phyloP scores from a whole-genome alignment of 371 early-diverging fungal species.

The Apophysomyces sp. region DNA sequence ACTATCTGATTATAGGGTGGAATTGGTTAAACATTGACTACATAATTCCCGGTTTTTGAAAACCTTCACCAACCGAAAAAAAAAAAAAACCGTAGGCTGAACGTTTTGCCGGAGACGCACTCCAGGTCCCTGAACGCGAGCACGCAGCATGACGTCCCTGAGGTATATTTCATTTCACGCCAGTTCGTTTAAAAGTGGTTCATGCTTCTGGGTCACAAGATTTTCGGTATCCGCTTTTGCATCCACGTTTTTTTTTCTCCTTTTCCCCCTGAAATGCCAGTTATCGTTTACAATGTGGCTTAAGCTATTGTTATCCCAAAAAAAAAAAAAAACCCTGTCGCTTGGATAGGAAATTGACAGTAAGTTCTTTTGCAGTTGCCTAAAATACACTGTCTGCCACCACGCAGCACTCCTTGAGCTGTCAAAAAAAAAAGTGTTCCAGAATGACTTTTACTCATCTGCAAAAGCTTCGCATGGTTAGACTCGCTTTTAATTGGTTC shows the following conservation, averaged over 20 bases:
- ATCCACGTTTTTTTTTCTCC: neutral
- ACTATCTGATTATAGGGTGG: neutral
- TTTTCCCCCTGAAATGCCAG: neutral
- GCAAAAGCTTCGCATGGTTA: too few relatives aligned
- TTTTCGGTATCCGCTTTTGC: neutral
- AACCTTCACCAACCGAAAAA: neutral
- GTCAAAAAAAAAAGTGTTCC: too few relatives aligned
- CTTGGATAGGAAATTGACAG: neutral
- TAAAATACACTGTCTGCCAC: too few relatives aligned
- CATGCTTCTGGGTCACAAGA: neutral
- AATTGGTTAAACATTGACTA: constrained; percentile 1
- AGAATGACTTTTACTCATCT: too few relatives aligned
- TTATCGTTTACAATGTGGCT: too few relatives aligned
- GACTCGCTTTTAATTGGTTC: too few relatives aligned
- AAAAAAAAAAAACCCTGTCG: neutral
- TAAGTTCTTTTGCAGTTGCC: too few relatives aligned
- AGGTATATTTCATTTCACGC: constrained; percentile 1
- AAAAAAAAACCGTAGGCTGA: neutral
- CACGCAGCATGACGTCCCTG: constrained; percentile 12
- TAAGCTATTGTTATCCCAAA: neutral
- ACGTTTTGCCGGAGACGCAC: neutral
- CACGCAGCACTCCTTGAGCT: too few relatives aligned
- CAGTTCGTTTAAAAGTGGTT: too few relatives aligned
- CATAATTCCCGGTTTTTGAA: neutral
- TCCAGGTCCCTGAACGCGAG: neutral